Evolutionary conservation across 768 basidiomycete species (phyloP).

Genomic region (Podaxis sp.): DNA sequence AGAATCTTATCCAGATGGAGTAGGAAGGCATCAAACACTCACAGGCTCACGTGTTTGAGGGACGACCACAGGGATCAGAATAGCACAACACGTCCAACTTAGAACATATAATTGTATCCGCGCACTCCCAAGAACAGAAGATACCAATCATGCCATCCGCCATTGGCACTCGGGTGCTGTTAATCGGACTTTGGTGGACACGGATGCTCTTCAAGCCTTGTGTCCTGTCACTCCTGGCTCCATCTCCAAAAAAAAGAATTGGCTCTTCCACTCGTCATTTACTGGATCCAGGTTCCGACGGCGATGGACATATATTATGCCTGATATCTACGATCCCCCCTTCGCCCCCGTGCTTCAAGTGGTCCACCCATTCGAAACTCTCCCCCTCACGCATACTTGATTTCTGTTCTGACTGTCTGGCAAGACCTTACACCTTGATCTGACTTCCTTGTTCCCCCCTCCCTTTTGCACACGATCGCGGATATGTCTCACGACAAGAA

Average conservation of each 20-base stretch:
- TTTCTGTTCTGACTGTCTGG: background rate
- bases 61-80: background rate
- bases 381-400: background rate
- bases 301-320: background rate
- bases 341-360: background rate
- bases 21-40: background rate
- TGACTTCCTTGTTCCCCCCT: background rate
- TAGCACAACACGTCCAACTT: background rate
- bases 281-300: background rate
- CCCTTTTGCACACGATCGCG: background rate
- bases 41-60: background rate
- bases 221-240: background rate
- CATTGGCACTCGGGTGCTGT: conserved; percentile 12
- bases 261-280: background rate
- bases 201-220: conserved; percentile 12
- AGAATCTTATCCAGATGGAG: background rate
- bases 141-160: background rate
- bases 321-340: background rate
- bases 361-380: background rate
- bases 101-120: conserved; percentile 6
- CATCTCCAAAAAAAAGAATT: background rate
- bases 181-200: background rate
- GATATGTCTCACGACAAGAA: conserved; percentile 1
- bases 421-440: background rate
- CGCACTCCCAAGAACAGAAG: background rate